Conservation (phyloP, 2,329 filamentous ascomycete species). For the Fusarium sp. region DNA sequence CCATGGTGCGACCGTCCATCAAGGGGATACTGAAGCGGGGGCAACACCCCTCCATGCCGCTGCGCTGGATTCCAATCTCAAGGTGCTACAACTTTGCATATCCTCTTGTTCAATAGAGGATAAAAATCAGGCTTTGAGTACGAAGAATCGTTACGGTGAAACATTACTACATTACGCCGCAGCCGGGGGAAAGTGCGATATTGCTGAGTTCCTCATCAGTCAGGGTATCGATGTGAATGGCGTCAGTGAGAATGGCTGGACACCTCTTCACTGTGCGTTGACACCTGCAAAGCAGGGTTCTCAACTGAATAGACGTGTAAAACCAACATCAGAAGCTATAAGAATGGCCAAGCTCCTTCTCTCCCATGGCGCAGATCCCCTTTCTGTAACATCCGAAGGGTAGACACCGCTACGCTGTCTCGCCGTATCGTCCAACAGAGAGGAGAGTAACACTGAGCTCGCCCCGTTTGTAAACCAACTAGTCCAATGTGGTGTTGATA, state of each 20-base stretch:
- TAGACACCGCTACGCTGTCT: neutral
- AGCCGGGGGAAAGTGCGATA: neutral
- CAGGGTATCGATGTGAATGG: neutral
- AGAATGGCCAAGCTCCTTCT: neutral
- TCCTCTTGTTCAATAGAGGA: neutral
- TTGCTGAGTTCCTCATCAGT: neutral
- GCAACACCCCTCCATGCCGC: neutral
- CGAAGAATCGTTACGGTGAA: neutral
- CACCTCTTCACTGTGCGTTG: neutral
- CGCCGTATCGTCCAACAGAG: neutral
- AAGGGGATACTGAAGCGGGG: neutral
- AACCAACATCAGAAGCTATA: neutral
- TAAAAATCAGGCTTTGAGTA: neutral
- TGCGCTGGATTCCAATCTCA: neutral
- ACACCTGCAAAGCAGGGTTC: neutral
- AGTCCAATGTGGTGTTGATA: neutral
- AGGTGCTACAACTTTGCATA: neutral
- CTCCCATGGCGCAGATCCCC: neutral
- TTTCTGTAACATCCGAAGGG: neutral
- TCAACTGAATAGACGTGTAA: neutral
- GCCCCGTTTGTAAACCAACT: neutral
- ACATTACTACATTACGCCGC: neutral
- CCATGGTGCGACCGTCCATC: neutral
- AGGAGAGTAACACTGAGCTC: neutral
- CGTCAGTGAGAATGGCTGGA: neutral